Conservation (phyloP, 2,329 filamentous ascomycete genomes). For the Penicillium brasilianum region DNA sequence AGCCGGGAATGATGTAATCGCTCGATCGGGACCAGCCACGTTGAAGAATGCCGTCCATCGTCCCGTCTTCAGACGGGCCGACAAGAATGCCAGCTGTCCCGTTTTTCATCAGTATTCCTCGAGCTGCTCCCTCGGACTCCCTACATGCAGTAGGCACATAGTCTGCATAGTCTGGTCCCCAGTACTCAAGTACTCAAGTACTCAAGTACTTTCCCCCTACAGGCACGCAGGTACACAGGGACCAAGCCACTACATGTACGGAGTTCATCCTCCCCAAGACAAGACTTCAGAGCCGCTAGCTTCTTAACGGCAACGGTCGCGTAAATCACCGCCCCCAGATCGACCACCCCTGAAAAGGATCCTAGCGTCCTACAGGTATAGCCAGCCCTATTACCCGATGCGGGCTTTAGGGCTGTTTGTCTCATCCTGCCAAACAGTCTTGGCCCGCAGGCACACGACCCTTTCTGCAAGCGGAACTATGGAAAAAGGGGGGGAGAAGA, state of each 20-base stretch:
- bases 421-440: constrained; percentile 8
- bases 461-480: constrained; percentile 1
- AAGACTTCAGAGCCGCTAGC: constrained; percentile 1
- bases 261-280: not conserved
- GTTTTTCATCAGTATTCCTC: not conserved
- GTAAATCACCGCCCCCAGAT: constrained; percentile 10
- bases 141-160: not conserved
- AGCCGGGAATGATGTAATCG: constrained; percentile 22
- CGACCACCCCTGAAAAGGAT: constrained; percentile 12
- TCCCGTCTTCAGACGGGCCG: constrained; percentile 2
- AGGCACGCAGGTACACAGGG: not conserved
- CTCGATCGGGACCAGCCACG: constrained; percentile 8
- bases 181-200: not conserved
- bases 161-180: not conserved
- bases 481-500: not conserved
- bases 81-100: constrained; percentile 2
- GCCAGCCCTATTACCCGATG: constrained; percentile 33
- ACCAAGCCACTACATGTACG: not conserved
- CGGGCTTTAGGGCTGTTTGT: constrained; percentile 30
- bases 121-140: not conserved
- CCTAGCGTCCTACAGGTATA: constrained; percentile 1
- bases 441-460: constrained; percentile 25
- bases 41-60: constrained; percentile 9
- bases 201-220: not conserved
- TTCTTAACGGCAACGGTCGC: not conserved